A percentile compares a stretch with the other conserved stretches of the same genome.
Evolutionary conservation across 306 rosid species (phyloP).

Genomic region (Purshia tridentata): DNA sequence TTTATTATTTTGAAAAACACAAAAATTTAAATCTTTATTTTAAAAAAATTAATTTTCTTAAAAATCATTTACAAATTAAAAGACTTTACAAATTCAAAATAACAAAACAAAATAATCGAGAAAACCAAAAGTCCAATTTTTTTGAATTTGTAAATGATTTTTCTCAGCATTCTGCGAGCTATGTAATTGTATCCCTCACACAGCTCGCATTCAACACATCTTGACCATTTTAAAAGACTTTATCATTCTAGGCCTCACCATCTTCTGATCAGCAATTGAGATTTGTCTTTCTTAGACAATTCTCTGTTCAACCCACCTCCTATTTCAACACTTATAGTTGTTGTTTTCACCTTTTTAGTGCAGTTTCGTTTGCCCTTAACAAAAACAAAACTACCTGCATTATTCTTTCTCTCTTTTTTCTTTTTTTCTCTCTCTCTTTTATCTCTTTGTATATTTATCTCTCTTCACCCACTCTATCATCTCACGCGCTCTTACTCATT

Average conservation of each 20-base stretch:
- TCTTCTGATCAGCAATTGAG: slow-evolving; percentile 7
- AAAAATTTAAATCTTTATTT: too few relatives aligned
- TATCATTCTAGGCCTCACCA: background rate
- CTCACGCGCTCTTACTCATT: slow-evolving; percentile 35
- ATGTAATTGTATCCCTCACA: too few relatives aligned
- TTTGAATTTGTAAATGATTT: too few relatives aligned
- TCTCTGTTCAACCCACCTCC: slow-evolving; percentile 48
- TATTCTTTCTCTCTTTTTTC: background rate
- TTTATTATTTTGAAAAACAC: too few relatives aligned
- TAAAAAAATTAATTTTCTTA: too few relatives aligned
- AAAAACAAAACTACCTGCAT: background rate
- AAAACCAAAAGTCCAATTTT: too few relatives aligned
- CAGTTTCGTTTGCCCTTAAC: slow-evolving; percentile 38
- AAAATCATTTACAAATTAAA: too few relatives aligned
- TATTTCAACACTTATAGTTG: slow-evolving; percentile 19
- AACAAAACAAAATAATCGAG: too few relatives aligned
- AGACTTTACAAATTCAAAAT: too few relatives aligned
- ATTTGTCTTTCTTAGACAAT: background rate
- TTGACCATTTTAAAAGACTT: background rate
- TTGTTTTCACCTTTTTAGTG: slow-evolving; percentile 2
- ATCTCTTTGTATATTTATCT: background rate
- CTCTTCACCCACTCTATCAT: background rate
- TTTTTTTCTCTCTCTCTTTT: background rate
- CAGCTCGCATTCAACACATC: slow-evolving; percentile 3
- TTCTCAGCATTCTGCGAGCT: too few relatives aligned